phyloP scores from a whole-genome alignment of 768 basidiomycete species.

The Hydnomerulius pinastri region DNA sequence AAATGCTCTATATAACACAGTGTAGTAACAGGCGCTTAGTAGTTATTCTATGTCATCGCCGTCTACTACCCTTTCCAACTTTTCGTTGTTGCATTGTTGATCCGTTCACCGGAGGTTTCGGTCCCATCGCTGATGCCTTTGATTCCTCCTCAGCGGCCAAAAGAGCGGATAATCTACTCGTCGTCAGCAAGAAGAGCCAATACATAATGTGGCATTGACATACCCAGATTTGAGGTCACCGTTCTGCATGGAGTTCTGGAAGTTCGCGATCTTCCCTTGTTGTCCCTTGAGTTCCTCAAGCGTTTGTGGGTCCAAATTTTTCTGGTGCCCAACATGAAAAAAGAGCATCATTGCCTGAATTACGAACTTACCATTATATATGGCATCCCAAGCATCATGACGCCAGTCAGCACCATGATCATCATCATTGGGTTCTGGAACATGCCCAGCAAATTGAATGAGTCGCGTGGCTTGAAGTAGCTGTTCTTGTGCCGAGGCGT shows the following conservation, averaged over 20 bases:
- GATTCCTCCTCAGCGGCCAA: conserved; percentile 43
- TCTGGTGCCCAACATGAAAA: conserved; percentile 42
- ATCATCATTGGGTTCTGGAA: conserved; percentile 85
- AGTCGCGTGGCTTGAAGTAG: conserved; percentile 70
- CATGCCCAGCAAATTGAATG: conserved; percentile 76
- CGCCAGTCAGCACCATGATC: conserved; percentile 67
- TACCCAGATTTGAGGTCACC: conserved; percentile 65
- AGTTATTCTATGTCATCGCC: conserved; percentile 24
- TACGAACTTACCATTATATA: conserved; percentile 63
- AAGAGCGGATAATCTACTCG: conserved; percentile 44
- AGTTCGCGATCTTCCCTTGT: conserved; percentile 54
- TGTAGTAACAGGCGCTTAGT: not conserved
- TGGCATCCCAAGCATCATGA: conserved; percentile 71
- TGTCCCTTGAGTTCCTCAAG: conserved; percentile 64
- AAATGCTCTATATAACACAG: conserved; percentile 8
- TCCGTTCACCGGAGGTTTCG: conserved; percentile 20
- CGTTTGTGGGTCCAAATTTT: conserved; percentile 73
- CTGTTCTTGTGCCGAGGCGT: conserved; percentile 53
- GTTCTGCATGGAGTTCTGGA: conserved; percentile 57
- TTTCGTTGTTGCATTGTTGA: conserved; percentile 31
- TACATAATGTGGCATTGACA: conserved; percentile 17
- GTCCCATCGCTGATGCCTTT: conserved; percentile 24
- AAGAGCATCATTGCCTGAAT: not conserved
- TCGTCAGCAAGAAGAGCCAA: conserved; percentile 5
- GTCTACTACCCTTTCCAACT: conserved; percentile 38